These are phyloP conservation scores for Aspergillus cejpii DNA, from an alignment of 2,329 filamentous ascomycete genomes.

Conservation along the genomic window DNA sequence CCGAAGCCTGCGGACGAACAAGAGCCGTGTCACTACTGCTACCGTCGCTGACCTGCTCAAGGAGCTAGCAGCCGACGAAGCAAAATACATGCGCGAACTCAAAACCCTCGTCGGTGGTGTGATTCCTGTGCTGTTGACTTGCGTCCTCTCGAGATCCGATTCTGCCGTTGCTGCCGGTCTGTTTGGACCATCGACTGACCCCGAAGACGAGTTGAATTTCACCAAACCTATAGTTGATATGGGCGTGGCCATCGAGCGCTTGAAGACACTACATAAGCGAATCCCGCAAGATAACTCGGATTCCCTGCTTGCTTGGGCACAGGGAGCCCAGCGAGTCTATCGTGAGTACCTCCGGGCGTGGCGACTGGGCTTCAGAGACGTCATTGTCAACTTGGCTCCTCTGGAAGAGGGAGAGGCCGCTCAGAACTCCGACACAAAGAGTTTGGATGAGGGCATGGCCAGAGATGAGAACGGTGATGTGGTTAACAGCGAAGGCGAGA, in stretches of 20 bases:
- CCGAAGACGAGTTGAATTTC: constrained; percentile 55
- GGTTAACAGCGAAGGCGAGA: constrained; percentile 69
- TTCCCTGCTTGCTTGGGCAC: constrained; percentile 72
- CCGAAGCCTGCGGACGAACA: constrained; percentile 68
- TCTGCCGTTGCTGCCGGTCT: constrained; percentile 59
- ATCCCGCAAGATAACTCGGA: constrained; percentile 68
- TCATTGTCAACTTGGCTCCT: constrained; percentile 86
- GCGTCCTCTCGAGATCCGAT: constrained; percentile 68
- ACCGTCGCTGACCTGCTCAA: constrained; percentile 69
- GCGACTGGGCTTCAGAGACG: constrained; percentile 88
- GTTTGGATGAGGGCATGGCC: constrained; percentile 49
- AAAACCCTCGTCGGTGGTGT: constrained; percentile 92
- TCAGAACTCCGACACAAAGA: constrained; percentile 41
- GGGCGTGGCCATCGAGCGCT: constrained; percentile 79
- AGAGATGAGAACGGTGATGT: constrained; percentile 56
- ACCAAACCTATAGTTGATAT: constrained; percentile 89
- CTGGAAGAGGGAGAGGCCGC: constrained; percentile 56
- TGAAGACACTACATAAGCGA: constrained; percentile 71
- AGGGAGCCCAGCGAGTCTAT: constrained; percentile 71
- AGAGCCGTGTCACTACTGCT: constrained; percentile 59
- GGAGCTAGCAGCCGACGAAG: constrained; percentile 76
- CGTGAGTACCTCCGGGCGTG: constrained; percentile 78
- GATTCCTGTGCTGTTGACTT: constrained; percentile 81
- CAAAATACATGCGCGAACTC: constrained; percentile 81
- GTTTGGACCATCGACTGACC: constrained; percentile 53